Base-by-base conservation (phyloP, 345 rosid species). In the Brassica carinata region DNA sequence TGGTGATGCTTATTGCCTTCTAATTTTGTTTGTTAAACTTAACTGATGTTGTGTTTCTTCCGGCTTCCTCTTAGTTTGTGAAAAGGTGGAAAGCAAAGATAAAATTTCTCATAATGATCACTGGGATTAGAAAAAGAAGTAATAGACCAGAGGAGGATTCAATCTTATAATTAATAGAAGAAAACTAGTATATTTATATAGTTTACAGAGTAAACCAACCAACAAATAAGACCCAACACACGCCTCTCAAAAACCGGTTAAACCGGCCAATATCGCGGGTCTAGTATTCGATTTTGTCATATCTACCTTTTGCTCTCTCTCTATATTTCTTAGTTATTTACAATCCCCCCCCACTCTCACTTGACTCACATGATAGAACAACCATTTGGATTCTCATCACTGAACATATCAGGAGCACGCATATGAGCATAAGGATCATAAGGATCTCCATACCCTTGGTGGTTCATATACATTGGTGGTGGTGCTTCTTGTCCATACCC, bases 41-140 rank as follows among this genome's bases (percentile, higher is more conserved):
- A 5, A 58, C 70, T 59, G 64, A 13, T 78, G 30, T 61, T 57
- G 26, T 57, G 40, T 74, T 65, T 8, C 11, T 68, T 63, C 40
- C 40, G 74, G 81, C 38, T 77, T 81, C 64, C 72, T 31, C 81
- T 40, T 85, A 96, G 99, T 96, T 78, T 96, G 99, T 67, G 99
- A 93, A 76, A 96, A 96, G 83, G 99, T 96, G 78, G 98, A 96
- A 89, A 92, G 95, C 91, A 96, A 92, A 81, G 99, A n/a, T n/a
- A 23, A 23, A 26, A 14, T 5, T 43, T 55, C 0, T 51, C 58
- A 75, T 53, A 34, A 55, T 3, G 26, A 75, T 67, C 36, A 53
- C 72, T 75, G 23, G 48, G 55, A 76, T 76, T 33, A 76, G 64
- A n/a, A 76, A 9, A 68, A 67, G 7, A 48, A 48, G 57, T 48